Percentiles rank a stretch among this genome's conserved stretches.
Evolutionary conservation across 768 basidiomycete genomes (phyloP).

Genomic region (Russula dissimulans): DNA sequence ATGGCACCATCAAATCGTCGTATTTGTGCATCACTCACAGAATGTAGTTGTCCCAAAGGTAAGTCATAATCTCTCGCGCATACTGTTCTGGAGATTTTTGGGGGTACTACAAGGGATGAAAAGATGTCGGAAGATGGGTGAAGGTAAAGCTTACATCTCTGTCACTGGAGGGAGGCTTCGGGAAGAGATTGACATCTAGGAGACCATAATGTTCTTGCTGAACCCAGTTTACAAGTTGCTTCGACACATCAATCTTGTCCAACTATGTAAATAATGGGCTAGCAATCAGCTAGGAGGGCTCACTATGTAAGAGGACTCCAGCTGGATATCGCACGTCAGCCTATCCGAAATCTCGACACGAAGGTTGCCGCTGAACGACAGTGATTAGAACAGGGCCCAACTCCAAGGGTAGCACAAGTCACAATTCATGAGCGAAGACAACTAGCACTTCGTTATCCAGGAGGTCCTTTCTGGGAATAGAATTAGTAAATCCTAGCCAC

Average conservation of each 20-base stretch:
- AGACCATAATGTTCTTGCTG: slow-evolving; percentile 56
- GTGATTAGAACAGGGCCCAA: background rate
- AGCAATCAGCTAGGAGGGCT: slow-evolving; percentile 11
- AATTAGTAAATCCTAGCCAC: background rate
- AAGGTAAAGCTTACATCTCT: slow-evolving; percentile 14
- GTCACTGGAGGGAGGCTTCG: slow-evolving; percentile 29
- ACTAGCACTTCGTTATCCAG: slow-evolving; percentile 71
- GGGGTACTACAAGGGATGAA: slow-evolving; percentile 8
- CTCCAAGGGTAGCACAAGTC: slow-evolving; percentile 8
- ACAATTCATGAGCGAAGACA: slow-evolving; percentile 95
- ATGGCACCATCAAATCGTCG: background rate
- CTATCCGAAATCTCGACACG: slow-evolving; percentile 74
- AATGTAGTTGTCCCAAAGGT: slow-evolving; percentile 96
- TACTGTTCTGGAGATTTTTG: slow-evolving; percentile 26
- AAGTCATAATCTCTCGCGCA: slow-evolving; percentile 55
- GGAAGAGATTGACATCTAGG: slow-evolving; percentile 80
- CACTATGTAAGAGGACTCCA: slow-evolving; percentile 84
- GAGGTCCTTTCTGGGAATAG: slow-evolving; percentile 52
- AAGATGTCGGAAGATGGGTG: background rate
- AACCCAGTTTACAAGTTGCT: slow-evolving; percentile 71
- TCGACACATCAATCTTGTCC: slow-evolving; percentile 74
- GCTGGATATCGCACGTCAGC: slow-evolving; percentile 57
- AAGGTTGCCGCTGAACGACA: slow-evolving; percentile 64
- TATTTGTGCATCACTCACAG: slow-evolving; percentile 41
- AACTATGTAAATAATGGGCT: background rate